A percentile compares a stretch with the other conserved stretches of the same genome.
Conservation (phyloP, 2,329 filamentous ascomycete genomes). For the Aspergillus fructus region DNA sequence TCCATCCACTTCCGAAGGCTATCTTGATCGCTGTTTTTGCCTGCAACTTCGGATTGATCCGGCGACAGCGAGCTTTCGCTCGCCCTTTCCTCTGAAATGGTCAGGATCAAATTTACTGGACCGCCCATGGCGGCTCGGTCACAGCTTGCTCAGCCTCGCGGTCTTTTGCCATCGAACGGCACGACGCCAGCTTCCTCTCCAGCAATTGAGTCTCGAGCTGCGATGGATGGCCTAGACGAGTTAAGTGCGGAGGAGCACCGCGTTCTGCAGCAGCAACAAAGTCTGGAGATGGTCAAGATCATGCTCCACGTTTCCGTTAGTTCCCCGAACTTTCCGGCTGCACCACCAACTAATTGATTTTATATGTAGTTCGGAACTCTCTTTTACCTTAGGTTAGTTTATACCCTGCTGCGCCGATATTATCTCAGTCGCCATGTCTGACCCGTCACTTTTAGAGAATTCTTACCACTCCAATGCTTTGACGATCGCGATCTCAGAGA, state of each 20-base stretch:
- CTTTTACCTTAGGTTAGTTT: slow-evolving; percentile 35
- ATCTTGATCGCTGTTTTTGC: neutral
- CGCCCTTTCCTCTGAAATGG: slow-evolving; percentile 15
- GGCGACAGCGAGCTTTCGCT: neutral
- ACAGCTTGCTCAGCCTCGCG: slow-evolving; percentile 15
- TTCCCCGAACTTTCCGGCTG: slow-evolving; percentile 4
- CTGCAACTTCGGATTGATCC: neutral
- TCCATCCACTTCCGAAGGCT: neutral
- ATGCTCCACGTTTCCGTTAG: slow-evolving; percentile 49
- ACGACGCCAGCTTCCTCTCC: slow-evolving; percentile 5
- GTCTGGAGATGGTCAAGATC: slow-evolving; percentile 48
- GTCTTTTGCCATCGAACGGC: slow-evolving; percentile 4
- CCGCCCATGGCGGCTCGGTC: slow-evolving; percentile 20
- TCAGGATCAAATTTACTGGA: slow-evolving; percentile 25
- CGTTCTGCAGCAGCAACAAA: slow-evolving; percentile 42
- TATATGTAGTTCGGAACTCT: slow-evolving; percentile 33
- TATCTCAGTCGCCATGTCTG: slow-evolving; percentile 8
- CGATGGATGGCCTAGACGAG: slow-evolving; percentile 10
- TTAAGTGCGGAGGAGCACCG: slow-evolving; percentile 14
- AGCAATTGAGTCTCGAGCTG: slow-evolving; percentile 16
- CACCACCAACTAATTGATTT: neutral
- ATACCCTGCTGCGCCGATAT: neutral
- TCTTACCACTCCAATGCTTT: slow-evolving; percentile 36
- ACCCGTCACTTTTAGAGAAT: slow-evolving; percentile 28
- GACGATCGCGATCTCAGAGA: slow-evolving; percentile 33